Evolutionary conservation across 345 rosid genomes (phyloP), one percentile per base, ranked within the genome.

Genomic region (Hypericum androsaemum): DNA sequence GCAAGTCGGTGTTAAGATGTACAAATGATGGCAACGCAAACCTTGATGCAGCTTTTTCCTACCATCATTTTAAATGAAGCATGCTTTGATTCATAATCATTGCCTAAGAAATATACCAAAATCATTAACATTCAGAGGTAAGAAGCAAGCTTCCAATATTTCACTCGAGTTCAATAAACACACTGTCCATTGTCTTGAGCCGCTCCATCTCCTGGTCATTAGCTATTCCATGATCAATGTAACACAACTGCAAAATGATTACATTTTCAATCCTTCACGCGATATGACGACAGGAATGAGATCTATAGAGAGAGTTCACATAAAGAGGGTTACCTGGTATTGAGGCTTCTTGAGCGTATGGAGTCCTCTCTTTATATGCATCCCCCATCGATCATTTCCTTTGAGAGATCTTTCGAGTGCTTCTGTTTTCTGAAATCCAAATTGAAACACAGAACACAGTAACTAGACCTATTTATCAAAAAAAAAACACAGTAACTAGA

Each of bases 211-310:
- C 96, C 57, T 71, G 84, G 53, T 68, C 73, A 46, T 50, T 64
- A 22, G 84, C 82, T 54, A 82, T 73, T 62, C 89, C 96, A 47
- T 68, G 64, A 62, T 88, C 94, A 48, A 88, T 77, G 59, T 78
- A 82, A 60, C 82, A 82, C 41, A 78, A 61, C 89, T 84, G 86
- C 44, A 61, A 69, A 46, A 50, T 3, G 52, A 43, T 54, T 3
- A 46, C 8, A 65, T 55, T 3, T 52, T 67, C 43, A 65, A 61
- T 56, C 38, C 41, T 43, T 43, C 41, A 12, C 37, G 62, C 50
- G n/a, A 36, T 10, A 59, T 15, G 17, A 63, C 43, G 36, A 37
- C 36, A 56, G 43, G 35, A 17, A n/a, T n/a, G n/a, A 11, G 52
- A 63, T 50, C 39, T 16, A 5, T 43, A 35, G 14, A 39, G 43